Conservation (phyloP, 1,284 basidiomycete genomes). For the Ceratobasidium sp. region DNA sequence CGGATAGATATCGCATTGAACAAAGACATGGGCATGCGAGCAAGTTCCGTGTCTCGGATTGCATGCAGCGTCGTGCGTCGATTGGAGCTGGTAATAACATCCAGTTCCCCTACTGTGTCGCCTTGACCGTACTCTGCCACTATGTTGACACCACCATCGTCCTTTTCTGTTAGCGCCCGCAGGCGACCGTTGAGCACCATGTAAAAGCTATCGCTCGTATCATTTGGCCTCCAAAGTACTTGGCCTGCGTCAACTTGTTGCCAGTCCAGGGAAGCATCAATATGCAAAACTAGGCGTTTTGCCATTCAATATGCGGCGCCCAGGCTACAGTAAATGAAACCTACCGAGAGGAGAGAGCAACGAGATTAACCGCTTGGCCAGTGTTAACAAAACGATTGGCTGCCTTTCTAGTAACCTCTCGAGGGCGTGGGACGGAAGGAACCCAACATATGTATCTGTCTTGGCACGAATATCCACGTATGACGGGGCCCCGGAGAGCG, state of each 20-base stretch:
- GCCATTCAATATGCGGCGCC: background rate
- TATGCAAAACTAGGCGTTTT: constrained; percentile 82
- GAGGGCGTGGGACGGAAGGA: constrained; percentile 88
- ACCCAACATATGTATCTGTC: constrained; percentile 97
- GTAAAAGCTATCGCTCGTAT: constrained; percentile 94
- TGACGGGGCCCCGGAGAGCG: constrained; percentile 89
- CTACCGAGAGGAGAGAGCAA: constrained; percentile 90
- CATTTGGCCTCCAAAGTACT: constrained; percentile 91
- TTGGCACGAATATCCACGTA: constrained; percentile 98
- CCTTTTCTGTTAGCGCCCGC: constrained; percentile 76
- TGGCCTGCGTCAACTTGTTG: constrained; percentile 96
- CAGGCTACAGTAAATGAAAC: constrained; percentile 50
- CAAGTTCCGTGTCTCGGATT: constrained; percentile 98
- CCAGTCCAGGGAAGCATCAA: constrained; percentile 98
- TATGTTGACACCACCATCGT: constrained; percentile 79
- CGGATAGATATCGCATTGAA: constrained; percentile 96
- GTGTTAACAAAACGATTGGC: constrained; percentile 93
- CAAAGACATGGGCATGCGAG: constrained; percentile 95
- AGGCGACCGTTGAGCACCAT: constrained; percentile 98
- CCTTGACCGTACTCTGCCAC: constrained; percentile 96
- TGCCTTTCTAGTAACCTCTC: constrained; percentile 92
- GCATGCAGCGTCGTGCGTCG: constrained; percentile 94
- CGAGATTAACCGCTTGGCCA: constrained; percentile 96
- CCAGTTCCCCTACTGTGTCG: constrained; percentile 89
- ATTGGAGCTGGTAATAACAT: constrained; percentile 94